phyloP scores from a whole-genome alignment of 1,139 yeast species.

The Sugiyamaella neomexicana region DNA sequence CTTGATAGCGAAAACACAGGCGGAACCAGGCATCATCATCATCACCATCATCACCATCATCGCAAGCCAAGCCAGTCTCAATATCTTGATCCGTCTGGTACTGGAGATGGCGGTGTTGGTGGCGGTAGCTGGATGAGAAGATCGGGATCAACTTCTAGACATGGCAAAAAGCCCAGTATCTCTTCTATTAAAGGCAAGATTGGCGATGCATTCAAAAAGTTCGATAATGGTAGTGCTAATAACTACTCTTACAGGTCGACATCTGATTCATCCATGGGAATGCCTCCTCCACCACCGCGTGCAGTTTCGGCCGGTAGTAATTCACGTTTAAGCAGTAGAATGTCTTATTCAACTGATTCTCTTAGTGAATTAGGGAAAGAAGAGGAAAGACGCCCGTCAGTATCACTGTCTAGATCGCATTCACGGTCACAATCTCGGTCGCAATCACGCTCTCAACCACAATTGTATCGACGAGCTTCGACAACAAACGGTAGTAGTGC shows the following conservation, averaged over 20 bases:
- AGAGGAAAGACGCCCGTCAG: not conserved
- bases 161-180: conserved; percentile 32
- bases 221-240: conserved; percentile 23
- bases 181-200: conserved; percentile 33
- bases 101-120: conserved; percentile 18
- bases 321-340: conserved; percentile 17
- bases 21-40: conserved; percentile 16
- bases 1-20: conserved; percentile 44
- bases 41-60: conserved; percentile 8
- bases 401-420: not conserved
- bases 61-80: conserved; percentile 19
- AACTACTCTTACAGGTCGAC: conserved; percentile 6
- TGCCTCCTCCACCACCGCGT: conserved; percentile 24
- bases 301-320: conserved; percentile 18
- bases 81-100: conserved; percentile 16
- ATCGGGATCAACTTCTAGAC: conserved; percentile 21
- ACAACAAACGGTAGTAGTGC: not conserved
- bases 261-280: conserved; percentile 14
- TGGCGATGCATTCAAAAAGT: conserved; percentile 39
- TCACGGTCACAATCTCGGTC: not conserved
- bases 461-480: not conserved
- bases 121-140: conserved; percentile 20
- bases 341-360: conserved; percentile 28
- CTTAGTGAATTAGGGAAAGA: conserved; percentile 20
- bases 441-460: not conserved